These are phyloP conservation scores for Malus asiatica DNA, from an alignment of 306 rosid species.

Conservation along the genomic window DNA sequence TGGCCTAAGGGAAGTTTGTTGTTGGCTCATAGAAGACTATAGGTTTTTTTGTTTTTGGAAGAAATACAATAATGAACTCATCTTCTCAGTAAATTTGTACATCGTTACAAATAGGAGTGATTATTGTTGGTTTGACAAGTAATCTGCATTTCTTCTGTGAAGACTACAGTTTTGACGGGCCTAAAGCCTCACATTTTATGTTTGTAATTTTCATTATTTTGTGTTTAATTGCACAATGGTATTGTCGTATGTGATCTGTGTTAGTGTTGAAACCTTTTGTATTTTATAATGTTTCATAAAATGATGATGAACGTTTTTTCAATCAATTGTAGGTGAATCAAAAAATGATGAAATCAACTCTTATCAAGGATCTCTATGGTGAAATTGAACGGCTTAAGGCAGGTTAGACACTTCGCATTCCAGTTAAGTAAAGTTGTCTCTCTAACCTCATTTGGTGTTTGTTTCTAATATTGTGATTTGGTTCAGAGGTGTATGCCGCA, in stretches of 20 bases:
- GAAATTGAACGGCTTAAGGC: conserved; percentile 93
- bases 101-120: neutral
- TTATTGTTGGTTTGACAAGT: neutral
- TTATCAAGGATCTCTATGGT: conserved; percentile 93
- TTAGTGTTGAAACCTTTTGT: neutral
- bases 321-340: conserved; percentile 59
- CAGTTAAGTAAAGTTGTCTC: neutral
- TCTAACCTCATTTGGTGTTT: neutral
- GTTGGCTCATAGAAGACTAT: neutral
- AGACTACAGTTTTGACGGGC: neutral
- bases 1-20: neutral
- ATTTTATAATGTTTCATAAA: neutral
- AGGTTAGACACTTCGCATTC: conserved; percentile 38
- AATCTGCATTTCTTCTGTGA: neutral
- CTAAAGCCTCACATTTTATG: neutral
- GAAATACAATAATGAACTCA: neutral
- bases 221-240: neutral
- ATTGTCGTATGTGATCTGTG: neutral
- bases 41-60: neutral
- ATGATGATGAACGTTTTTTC: neutral
- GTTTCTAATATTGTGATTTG: conserved; percentile 8
- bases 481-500: conserved; percentile 87
- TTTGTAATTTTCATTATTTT: neutral
- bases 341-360: conserved; percentile 97
- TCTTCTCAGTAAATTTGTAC: neutral